A percentile compares a stretch with the other conserved stretches of the same genome.
phyloP scores from a whole-genome alignment of 139 green algal species.

The Cymbomonas tetramitiformis region DNA sequence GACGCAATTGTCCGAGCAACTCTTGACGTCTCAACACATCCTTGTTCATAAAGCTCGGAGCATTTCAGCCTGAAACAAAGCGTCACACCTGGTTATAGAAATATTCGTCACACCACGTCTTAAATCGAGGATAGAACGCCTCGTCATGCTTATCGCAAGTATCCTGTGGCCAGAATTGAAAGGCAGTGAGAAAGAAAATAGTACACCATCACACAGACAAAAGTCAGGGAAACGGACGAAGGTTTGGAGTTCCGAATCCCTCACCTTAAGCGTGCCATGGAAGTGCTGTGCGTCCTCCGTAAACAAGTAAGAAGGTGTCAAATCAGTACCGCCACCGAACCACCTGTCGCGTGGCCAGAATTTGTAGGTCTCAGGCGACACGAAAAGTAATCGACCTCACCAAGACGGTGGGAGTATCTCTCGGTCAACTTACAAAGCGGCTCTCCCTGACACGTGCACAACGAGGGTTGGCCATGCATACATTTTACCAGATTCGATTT shows the following conservation, averaged over 20 bases:
- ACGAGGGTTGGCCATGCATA: too few relatives aligned
- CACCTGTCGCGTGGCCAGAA: slow-evolving; percentile 80
- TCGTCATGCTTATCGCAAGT: slow-evolving; percentile 90
- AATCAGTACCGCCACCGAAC: slow-evolving; percentile 97
- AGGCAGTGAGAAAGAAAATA: neutral
- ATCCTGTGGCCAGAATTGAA: too few relatives aligned
- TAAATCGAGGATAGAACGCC: slow-evolving; percentile 80
- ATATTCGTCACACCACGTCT: slow-evolving; percentile 92
- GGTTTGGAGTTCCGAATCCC: too few relatives aligned
- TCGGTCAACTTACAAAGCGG: too few relatives aligned
- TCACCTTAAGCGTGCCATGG: slow-evolving; percentile 51
- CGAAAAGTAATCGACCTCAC: too few relatives aligned
- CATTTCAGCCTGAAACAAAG: neutral
- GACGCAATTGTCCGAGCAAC: neutral
- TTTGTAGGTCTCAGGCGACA: neutral
- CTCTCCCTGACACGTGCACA: too few relatives aligned
- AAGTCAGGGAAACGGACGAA: slow-evolving; percentile 6
- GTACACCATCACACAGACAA: neutral
- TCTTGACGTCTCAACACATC: neutral
- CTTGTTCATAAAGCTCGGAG: neutral
- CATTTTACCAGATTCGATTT: too few relatives aligned
- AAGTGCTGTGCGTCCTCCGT: slow-evolving; percentile 95
- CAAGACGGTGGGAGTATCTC: too few relatives aligned
- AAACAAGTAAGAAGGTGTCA: slow-evolving; percentile 86
- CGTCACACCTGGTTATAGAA: slow-evolving; percentile 68